A percentile compares a stretch with the other conserved stretches of the same genome.
phyloP scores from a whole-genome alignment of 768 basidiomycete species.

The Lentinula detonsa region DNA sequence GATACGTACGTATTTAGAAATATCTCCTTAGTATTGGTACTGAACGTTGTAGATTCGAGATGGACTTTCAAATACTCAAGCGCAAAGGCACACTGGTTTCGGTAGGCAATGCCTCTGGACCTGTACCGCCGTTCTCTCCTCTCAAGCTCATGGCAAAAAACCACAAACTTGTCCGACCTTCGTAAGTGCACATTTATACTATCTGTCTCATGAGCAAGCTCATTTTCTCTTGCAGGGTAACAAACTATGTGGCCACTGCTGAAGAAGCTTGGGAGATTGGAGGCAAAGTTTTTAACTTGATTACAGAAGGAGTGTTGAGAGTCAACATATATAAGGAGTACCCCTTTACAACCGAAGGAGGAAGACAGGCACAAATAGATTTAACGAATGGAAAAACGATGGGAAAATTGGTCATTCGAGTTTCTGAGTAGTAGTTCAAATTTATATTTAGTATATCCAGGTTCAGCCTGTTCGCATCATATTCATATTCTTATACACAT shows the following conservation, averaged over 20 bases:
- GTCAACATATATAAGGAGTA: conserved; percentile 73
- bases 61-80: conserved; percentile 73
- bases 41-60: conserved; percentile 50
- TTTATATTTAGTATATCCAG: too few relatives aligned
- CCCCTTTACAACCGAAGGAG: conserved; percentile 77
- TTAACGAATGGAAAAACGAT: conserved; percentile 70
- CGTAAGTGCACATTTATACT: conserved; percentile 34
- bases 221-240: conserved; percentile 37
- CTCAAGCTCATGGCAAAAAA: conserved; percentile 78
- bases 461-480: too few relatives aligned
- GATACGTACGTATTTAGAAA: conserved; percentile 60
- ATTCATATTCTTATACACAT: too few relatives aligned
- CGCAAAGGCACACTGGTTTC: conserved; percentile 88
- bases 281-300: conserved; percentile 53
- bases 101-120: conserved; percentile 88
- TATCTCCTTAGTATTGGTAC: conserved; percentile 3
- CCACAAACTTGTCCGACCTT: conserved; percentile 66
- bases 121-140: conserved; percentile 69
- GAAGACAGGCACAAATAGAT: conserved; percentile 71
- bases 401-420: conserved; percentile 49
- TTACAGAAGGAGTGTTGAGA: conserved; percentile 56
- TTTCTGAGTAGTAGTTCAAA: background rate
- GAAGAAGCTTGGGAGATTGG: conserved; percentile 70
- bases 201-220: background rate
- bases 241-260: conserved; percentile 66